phyloP scores from a whole-genome alignment of 192 early-diverging fungal species.

The Bifiguratus adelaidae region DNA sequence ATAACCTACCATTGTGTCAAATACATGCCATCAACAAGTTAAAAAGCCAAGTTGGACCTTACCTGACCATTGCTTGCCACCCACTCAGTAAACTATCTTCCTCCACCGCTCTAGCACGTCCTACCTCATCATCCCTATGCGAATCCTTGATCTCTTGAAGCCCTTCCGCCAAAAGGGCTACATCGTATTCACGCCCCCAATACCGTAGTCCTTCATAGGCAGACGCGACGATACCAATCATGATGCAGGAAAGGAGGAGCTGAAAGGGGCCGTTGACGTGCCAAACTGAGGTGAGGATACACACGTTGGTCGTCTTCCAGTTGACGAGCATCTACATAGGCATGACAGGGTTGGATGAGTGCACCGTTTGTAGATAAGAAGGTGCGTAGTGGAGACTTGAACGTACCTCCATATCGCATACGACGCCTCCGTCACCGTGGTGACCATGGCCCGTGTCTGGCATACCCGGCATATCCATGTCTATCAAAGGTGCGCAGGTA shows the following conservation, averaged over 20 bases:
- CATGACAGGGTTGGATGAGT: background rate
- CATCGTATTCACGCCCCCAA: constrained; percentile 20
- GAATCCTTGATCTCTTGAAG: constrained; percentile 9
- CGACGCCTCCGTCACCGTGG: constrained; percentile 15
- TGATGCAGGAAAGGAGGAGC: constrained; percentile 47
- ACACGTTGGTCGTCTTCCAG: constrained; percentile 64
- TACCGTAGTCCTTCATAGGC: constrained; percentile 34
- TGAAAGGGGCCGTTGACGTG: constrained; percentile 40
- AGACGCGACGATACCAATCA: constrained; percentile 34
- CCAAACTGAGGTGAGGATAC: constrained; percentile 72
- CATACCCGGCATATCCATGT: too few species aligned
- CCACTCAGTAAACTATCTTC: constrained; percentile 9
- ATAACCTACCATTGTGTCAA: constrained; percentile 9
- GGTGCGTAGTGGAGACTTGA: background rate
- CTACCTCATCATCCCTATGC: background rate
- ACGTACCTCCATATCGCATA: constrained; percentile 42
- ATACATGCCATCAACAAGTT: background rate
- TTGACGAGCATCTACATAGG: constrained; percentile 68
- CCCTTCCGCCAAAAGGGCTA: constrained; percentile 14
- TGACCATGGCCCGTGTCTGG: background rate
- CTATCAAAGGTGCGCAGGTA: too few species aligned
- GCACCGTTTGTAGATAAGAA: background rate
- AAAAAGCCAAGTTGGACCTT: constrained; percentile 2
- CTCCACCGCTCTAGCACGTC: constrained; percentile 8
- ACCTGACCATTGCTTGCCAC: background rate